A percentile compares a stretch with the other conserved stretches of the same genome.
These are phyloP conservation scores for Phytophthora foliorum DNA, from an alignment of 352 stramenopile species.

Conservation along the genomic window DNA sequence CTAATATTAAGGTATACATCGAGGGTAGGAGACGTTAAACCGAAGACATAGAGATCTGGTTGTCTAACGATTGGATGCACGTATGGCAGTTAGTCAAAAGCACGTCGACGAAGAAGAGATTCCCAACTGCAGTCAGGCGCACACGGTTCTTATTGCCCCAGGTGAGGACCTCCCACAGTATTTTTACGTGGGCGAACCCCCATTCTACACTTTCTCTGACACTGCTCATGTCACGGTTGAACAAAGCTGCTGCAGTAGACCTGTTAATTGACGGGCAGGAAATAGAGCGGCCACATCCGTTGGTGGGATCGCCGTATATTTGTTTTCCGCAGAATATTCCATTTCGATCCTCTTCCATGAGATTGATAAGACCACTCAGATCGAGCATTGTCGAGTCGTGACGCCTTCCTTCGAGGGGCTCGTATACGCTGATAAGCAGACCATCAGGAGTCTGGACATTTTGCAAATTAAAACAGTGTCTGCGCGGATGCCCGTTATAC, in stretches of 20 bases:
- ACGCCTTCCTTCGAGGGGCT: conserved; percentile 6
- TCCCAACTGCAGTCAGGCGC: conserved; percentile 7
- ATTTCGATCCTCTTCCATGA: conserved; percentile 1
- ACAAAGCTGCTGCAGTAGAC: neutral
- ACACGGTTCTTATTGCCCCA: conserved; percentile 11
- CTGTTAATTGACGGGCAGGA: neutral
- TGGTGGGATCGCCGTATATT: conserved; percentile 1
- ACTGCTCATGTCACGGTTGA: conserved; percentile 10
- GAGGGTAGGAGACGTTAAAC: neutral
- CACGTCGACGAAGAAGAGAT: neutral
- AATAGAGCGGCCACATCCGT: neutral
- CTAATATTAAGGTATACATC: neutral
- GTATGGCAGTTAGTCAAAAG: conserved; percentile 13
- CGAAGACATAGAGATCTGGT: conserved; percentile 18
- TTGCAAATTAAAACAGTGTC: conserved; percentile 13
- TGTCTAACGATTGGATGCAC: conserved; percentile 6
- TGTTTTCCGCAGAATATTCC: conserved; percentile 4
- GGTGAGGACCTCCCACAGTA: neutral
- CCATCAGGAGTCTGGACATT: conserved; percentile 4
- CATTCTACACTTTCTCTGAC: conserved; percentile 4
- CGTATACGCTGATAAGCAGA: neutral
- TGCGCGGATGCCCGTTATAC: conserved; percentile 7
- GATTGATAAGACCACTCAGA: neutral
- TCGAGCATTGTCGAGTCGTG: conserved; percentile 11
- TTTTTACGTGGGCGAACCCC: conserved; percentile 8